These are phyloP conservation scores for Starmerella potacharoeniae DNA, from an alignment of 805 yeast species.

Conservation along the genomic window DNA sequence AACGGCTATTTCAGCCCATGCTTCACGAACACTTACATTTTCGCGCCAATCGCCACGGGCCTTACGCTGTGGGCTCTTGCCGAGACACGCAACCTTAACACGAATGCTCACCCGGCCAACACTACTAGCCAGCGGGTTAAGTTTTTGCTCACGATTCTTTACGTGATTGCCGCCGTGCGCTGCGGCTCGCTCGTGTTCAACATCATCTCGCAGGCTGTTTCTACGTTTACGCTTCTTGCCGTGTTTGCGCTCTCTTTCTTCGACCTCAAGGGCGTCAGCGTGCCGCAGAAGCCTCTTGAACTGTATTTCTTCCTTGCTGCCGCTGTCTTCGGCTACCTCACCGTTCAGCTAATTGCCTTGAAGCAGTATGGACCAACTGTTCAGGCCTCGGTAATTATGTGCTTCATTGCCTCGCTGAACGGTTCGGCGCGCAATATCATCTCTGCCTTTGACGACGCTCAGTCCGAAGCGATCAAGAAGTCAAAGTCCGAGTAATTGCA, in stretches of 20 bases:
- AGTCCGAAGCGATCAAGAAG: constrained; percentile 12
- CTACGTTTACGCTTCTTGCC: constrained; percentile 13
- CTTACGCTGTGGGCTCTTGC: constrained; percentile 17
- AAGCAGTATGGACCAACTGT: constrained; percentile 7
- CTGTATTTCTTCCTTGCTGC: constrained; percentile 22
- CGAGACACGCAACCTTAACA: constrained; percentile 10
- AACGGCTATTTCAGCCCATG: constrained; percentile 23
- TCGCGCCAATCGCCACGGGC: constrained; percentile 16
- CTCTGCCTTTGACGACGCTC: constrained; percentile 21
- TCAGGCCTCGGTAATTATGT: constrained; percentile 12
- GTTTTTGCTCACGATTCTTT: constrained; percentile 16
- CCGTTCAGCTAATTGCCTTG: constrained; percentile 16
- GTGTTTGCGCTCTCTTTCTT: constrained; percentile 20
- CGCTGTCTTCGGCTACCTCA: constrained; percentile 20
- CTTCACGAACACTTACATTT: constrained; percentile 22
- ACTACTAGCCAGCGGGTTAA: constrained; percentile 17
- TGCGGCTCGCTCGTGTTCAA: constrained; percentile 21
- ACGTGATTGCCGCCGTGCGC: constrained; percentile 10
- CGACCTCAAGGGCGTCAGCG: constrained; percentile 22
- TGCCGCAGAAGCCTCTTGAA: constrained; percentile 21
- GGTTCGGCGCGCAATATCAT: constrained; percentile 23
- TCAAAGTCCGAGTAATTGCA: constrained; percentile 1
- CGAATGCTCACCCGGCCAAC: constrained; percentile 14
- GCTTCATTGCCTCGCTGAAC: constrained; percentile 18
- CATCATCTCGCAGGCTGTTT: constrained; percentile 14